Evolutionary conservation across 495 filamentous ascomycete species (phyloP).

Genomic region (Collariella sp.): DNA sequence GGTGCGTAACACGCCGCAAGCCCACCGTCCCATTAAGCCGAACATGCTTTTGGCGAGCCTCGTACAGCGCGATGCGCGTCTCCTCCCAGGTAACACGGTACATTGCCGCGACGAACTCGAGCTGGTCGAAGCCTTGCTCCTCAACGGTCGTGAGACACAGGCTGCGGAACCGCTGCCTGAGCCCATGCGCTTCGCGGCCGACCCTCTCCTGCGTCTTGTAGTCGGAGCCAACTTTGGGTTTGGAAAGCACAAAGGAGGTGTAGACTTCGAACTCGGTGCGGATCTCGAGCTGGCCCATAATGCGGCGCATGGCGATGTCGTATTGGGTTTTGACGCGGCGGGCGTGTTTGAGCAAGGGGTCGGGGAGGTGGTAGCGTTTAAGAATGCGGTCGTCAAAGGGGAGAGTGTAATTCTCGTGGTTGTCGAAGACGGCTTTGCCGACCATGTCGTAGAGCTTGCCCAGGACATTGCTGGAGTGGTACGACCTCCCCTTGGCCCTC

Average conservation of each 20-base stretch:
- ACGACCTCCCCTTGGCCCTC: constrained; percentile 48
- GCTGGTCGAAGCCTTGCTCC: constrained; percentile 44
- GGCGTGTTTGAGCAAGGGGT: constrained; percentile 48
- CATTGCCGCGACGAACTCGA: constrained; percentile 76
- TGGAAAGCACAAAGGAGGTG: constrained; percentile 71
- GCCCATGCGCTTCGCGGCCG: constrained; percentile 50
- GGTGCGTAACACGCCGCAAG: constrained; percentile 29
- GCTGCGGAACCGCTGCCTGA: constrained; percentile 59
- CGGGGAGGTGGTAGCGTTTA: constrained; percentile 46
- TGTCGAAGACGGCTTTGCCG: constrained; percentile 45
- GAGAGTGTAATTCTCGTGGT: constrained; percentile 56
- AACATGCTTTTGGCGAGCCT: constrained; percentile 32
- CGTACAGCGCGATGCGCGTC: constrained; percentile 45
- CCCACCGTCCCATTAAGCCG: constrained; percentile 30
- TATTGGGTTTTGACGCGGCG: constrained; percentile 65
- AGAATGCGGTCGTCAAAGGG: constrained; percentile 76
- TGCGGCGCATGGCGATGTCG: constrained; percentile 63
- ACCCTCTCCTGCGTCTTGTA: constrained; percentile 86
- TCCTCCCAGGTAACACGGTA: constrained; percentile 74
- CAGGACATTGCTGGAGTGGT: constrained; percentile 63
- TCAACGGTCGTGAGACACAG: constrained; percentile 56
- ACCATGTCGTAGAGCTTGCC: constrained; percentile 74
- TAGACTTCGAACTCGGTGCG: constrained; percentile 86
- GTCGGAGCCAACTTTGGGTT: constrained; percentile 54
- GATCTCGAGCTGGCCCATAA: constrained; percentile 83